These are phyloP conservation scores for Entomortierella lignicola DNA, from an alignment of 192 early-diverging fungal species.

Conservation along the genomic window DNA sequence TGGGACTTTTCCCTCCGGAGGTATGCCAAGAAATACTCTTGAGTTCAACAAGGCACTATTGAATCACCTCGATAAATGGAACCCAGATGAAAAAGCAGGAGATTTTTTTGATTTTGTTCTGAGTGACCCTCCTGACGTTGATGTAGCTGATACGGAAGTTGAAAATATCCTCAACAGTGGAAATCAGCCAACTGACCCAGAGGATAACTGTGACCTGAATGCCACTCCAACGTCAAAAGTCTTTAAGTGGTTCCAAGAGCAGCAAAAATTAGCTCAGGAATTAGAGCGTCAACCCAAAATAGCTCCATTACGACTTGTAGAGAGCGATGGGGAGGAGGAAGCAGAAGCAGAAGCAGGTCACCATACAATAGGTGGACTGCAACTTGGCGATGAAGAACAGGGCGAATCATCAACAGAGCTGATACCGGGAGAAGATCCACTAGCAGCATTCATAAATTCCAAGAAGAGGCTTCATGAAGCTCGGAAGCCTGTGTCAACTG, in stretches of 20 bases:
- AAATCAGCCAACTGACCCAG: background rate
- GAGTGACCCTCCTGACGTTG: constrained; percentile 44
- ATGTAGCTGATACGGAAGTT: constrained; percentile 26
- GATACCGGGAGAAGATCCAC: constrained; percentile 24
- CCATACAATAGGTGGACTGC: background rate
- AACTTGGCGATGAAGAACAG: background rate
- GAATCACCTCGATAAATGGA: constrained; percentile 39
- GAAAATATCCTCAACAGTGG: constrained; percentile 13
- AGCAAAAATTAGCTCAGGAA: constrained; percentile 32
- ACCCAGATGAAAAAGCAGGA: constrained; percentile 18
- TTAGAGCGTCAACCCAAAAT: constrained; percentile 28
- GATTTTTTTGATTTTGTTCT: constrained; percentile 44
- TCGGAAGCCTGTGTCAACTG: background rate
- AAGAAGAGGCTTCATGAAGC: constrained; percentile 8
- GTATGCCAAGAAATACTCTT: background rate
- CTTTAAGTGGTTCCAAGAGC: constrained; percentile 41
- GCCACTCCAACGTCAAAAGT: constrained; percentile 37
- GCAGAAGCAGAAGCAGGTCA: background rate
- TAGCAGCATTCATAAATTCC: constrained; percentile 11
- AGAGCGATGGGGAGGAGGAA: background rate
- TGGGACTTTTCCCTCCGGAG: background rate
- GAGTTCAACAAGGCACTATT: constrained; percentile 33
- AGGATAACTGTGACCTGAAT: constrained; percentile 4
- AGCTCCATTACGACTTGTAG: constrained; percentile 4
- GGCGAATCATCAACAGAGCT: constrained; percentile 2